Evolutionary conservation across 1,284 basidiomycete genomes (phyloP), one percentile per base, ranked within the genome.

Genomic region (Naganishia cerealis): DNA sequence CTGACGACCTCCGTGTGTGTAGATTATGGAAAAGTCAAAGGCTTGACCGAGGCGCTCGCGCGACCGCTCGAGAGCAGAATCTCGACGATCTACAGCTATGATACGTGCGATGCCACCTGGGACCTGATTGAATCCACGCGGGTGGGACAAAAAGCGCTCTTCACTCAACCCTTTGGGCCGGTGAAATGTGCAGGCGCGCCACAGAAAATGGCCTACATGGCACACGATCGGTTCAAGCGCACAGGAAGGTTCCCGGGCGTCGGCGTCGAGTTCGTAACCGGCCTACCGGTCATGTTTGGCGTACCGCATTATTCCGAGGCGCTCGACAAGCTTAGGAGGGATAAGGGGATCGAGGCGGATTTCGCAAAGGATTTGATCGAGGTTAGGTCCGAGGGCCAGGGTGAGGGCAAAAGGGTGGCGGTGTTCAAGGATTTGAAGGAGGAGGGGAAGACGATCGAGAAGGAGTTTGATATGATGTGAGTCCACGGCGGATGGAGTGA

Each of bases 131-230:
- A 91, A 69, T 83, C 84, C 10, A 85, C 94, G 71, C 86, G 88
- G 61, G 82, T 84, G 5, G 94, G 92, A 21, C 39, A 57, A 21
- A 87, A 88, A 65, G 94, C 94, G 1, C 86, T 99, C 75, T 98
- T 99, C 82, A 98, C 95, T 0, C 95, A 98, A 79, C 95, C 94
- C 38, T 87, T 89, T n/a, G 93, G 94, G 26, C 83, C 92, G 29
- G 87, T 98, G 79, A 98, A 98, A 82, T 98, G 94, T 78, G 91
- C 94, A 65, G 95, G 95, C 80, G 92, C 91, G 16, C 92, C 91
- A 21, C 91, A 93, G 77, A 94, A 94, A 81, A 90, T 94, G 72
- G 91, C 92, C 87, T 95, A 92, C 90, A 93, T 94, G 90, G 90
- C 92, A 57, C 90, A 88, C 88, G 90, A 92, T 75, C 82, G 87